These are phyloP conservation scores for Ganoderma boninense DNA, from an alignment of 1,284 basidiomycete genomes.

Conservation along the genomic window DNA sequence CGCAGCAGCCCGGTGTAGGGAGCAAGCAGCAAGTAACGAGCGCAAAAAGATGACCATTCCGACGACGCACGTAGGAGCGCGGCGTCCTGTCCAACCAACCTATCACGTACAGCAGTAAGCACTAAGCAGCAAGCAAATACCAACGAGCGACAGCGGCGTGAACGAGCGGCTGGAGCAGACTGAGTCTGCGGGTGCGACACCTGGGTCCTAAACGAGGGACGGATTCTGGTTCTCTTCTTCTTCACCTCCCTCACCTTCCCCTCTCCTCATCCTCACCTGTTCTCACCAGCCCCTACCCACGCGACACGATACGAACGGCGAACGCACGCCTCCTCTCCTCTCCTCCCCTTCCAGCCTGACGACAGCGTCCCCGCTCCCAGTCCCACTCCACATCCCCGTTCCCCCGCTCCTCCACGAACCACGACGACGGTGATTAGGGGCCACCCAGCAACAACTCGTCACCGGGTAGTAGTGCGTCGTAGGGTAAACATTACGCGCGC, in stretches of 20 bases:
- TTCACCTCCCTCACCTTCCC: not conserved
- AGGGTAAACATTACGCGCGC: slow-evolving; percentile 1
- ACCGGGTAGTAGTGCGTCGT: not conserved
- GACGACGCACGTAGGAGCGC: not conserved
- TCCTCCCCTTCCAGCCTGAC: not conserved
- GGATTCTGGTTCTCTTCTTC: not conserved
- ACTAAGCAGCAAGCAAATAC: too few relatives aligned
- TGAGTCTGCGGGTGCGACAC: too few relatives aligned
- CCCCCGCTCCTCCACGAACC: not conserved
- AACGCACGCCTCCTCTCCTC: not conserved
- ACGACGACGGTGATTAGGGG: not conserved
- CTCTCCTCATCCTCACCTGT: not conserved
- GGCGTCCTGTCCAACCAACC: not conserved
- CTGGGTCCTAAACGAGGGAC: not conserved
- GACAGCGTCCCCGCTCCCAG: not conserved
- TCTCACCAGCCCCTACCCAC: not conserved
- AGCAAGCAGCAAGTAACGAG: too few relatives aligned
- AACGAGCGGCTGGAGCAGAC: too few relatives aligned
- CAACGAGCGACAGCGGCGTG: slow-evolving; percentile 7
- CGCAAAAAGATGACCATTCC: not conserved
- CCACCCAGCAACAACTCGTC: not conserved
- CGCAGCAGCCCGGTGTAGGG: too few relatives aligned
- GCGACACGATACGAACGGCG: not conserved
- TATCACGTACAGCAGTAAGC: not conserved
- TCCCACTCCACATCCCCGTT: not conserved